phyloP scores from a whole-genome alignment of 176 grass and related monocot species.

The Oryza brachyantha region DNA sequence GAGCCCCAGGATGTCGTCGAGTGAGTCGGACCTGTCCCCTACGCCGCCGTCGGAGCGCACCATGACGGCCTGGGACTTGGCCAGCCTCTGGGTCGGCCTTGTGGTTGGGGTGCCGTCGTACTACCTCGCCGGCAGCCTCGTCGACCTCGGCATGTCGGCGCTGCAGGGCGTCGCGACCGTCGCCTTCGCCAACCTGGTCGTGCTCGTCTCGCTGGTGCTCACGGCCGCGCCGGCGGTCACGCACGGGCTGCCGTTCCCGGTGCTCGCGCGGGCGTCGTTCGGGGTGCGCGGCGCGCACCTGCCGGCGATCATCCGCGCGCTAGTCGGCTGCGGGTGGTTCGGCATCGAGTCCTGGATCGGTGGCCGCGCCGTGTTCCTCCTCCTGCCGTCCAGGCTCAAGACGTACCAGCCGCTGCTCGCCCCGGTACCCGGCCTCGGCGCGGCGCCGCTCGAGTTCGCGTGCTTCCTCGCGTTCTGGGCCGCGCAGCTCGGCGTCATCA shows the following conservation, averaged over 20 bases:
- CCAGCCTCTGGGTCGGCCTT: slow-evolving; percentile 86
- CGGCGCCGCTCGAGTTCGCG: slow-evolving; percentile 66
- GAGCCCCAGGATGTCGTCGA: slow-evolving; percentile 13
- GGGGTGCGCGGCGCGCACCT: slow-evolving; percentile 71
- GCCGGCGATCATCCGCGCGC: slow-evolving; percentile 72
- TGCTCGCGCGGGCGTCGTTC: slow-evolving; percentile 79
- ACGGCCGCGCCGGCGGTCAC: slow-evolving; percentile 61
- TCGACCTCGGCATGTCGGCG: slow-evolving; percentile 95
- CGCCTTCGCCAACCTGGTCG: slow-evolving; percentile 55
- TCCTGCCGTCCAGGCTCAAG: slow-evolving; percentile 59
- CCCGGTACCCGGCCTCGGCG: slow-evolving; percentile 48
- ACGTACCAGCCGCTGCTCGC: slow-evolving; percentile 41
- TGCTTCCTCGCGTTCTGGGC: slow-evolving; percentile 88
- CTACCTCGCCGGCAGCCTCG: slow-evolving; percentile 92
- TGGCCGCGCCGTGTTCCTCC: slow-evolving; percentile 68
- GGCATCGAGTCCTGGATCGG: slow-evolving; percentile 97
- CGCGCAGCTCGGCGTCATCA: slow-evolving; percentile 67
- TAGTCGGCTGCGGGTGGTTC: slow-evolving; percentile 89
- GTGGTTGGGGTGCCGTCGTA: slow-evolving; percentile 91
- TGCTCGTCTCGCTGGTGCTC: slow-evolving; percentile 69
- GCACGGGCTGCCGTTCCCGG: slow-evolving; percentile 75
- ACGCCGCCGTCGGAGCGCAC: slow-evolving; percentile 58
- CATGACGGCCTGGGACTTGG: slow-evolving; percentile 76
- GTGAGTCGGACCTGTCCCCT: slow-evolving; percentile 55
- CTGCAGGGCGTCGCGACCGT: slow-evolving; percentile 77